Conservation (phyloP, 345 rosid genomes). For the Salix suchowensis region DNA sequence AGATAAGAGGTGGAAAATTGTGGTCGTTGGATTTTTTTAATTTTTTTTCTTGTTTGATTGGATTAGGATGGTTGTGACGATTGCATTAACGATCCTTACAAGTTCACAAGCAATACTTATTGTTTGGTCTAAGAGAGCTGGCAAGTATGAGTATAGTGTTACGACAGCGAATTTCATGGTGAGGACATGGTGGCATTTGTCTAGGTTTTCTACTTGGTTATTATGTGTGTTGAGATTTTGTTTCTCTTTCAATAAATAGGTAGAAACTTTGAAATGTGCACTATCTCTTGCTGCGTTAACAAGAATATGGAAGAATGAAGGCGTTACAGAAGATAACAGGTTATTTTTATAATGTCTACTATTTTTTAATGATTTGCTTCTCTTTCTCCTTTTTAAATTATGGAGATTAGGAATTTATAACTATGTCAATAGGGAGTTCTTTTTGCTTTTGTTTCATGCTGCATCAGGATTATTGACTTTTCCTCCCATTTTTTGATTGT, state of each 20-base stretch:
- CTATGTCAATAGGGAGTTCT: too few species aligned
- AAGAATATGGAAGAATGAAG: constrained; percentile 71
- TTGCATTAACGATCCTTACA: constrained; percentile 78
- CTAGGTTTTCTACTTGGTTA: neutral
- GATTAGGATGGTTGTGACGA: constrained; percentile 64
- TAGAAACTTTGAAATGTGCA: constrained; percentile 87
- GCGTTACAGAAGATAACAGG: constrained; percentile 95
- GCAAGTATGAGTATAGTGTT: constrained; percentile 91
- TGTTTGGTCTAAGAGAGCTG: constrained; percentile 99
- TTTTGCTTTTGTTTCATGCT: too few species aligned
- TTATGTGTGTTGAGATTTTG: neutral
- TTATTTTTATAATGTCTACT: constrained; percentile 3
- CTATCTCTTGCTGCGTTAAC: constrained; percentile 83
- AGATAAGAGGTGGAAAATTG: neutral
- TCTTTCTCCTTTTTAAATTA: neutral
- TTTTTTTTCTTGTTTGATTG: constrained; percentile 5
- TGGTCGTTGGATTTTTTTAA: neutral
- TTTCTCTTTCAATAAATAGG: constrained; percentile 39
- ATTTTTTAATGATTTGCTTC: neutral
- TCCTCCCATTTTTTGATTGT: neutral
- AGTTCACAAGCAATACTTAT: constrained; percentile 97
- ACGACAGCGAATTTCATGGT: constrained; percentile 96
- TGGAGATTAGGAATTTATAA: neutral
- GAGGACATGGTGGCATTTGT: constrained; percentile 12
- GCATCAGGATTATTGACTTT: too few species aligned